Percentiles rank a stretch among this genome's conserved stretches.
Conservation (phyloP, 352 stramenopile species). For the Pythium dissotocum region DNA sequence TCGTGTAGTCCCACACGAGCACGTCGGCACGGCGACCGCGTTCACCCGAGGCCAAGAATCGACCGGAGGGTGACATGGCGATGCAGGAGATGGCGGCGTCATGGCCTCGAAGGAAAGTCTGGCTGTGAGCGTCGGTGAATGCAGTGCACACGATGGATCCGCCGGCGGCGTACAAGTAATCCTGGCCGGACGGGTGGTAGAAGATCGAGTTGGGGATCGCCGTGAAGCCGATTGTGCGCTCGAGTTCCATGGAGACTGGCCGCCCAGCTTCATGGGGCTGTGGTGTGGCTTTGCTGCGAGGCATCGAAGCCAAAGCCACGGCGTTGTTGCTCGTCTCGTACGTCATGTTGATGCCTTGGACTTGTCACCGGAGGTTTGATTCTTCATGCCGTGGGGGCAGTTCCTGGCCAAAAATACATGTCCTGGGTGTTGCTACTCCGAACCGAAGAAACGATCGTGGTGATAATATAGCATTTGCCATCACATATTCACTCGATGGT, state of each 20-base stretch:
- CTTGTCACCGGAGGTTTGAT: neutral
- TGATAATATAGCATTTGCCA: too few relatives aligned
- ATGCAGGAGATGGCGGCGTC: conserved; percentile 80
- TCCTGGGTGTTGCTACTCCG: too few relatives aligned
- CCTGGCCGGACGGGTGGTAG: conserved; percentile 75
- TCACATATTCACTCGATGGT: too few relatives aligned
- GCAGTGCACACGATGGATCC: conserved; percentile 81
- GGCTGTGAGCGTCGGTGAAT: conserved; percentile 77
- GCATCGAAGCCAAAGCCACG: neutral
- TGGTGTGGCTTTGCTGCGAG: conserved; percentile 1
- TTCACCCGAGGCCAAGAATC: conserved; percentile 86
- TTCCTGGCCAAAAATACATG: neutral
- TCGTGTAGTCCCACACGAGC: conserved; percentile 88
- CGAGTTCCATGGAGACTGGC: conserved; percentile 75
- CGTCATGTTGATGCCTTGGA: conserved; percentile 3
- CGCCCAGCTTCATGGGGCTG: conserved; percentile 1
- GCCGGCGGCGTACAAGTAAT: conserved; percentile 90
- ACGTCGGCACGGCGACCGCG: conserved; percentile 80
- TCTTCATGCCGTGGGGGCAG: too few relatives aligned
- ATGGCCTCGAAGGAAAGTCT: conserved; percentile 86
- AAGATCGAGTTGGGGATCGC: conserved; percentile 80
- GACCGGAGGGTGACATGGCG: conserved; percentile 70
- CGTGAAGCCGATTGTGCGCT: conserved; percentile 93
- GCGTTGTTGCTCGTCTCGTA: conserved; percentile 18
- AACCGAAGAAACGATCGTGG: too few relatives aligned